A percentile compares a stretch with the other conserved stretches of the same genome.
phyloP scores from a whole-genome alignment of 2,329 filamentous ascomycete genomes.

The Cytospora schulzeri region DNA sequence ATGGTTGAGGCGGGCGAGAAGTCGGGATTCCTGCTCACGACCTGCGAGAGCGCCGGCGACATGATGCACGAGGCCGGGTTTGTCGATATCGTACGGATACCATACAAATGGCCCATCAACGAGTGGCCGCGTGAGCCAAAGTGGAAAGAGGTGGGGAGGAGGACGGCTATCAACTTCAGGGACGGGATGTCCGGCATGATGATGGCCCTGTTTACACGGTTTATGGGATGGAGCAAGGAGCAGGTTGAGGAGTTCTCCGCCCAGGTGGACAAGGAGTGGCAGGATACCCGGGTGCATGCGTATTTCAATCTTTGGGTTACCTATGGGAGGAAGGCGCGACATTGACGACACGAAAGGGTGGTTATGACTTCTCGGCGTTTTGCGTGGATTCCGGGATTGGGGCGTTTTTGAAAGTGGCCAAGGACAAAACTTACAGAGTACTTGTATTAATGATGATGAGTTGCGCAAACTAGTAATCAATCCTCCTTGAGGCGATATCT shows the following conservation, averaged over 20 bases:
- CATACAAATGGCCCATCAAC: conserved; percentile 31
- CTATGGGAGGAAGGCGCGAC: conserved; percentile 34
- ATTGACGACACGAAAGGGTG: neutral
- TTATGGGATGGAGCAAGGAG: conserved; percentile 30
- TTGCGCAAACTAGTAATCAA: neutral
- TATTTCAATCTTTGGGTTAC: conserved; percentile 36
- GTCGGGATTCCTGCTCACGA: conserved; percentile 35
- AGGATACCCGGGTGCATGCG: conserved; percentile 34
- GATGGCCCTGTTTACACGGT: conserved; percentile 31
- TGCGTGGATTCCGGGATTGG: neutral
- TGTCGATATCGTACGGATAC: conserved; percentile 28
- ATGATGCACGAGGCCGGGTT: conserved; percentile 30
- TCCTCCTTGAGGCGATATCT: neutral
- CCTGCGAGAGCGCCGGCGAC: conserved; percentile 35
- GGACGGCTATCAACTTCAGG: conserved; percentile 26
- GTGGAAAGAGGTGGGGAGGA: conserved; percentile 29
- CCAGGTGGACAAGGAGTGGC: conserved; percentile 33
- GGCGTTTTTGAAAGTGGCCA: neutral
- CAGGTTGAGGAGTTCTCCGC: conserved; percentile 32
- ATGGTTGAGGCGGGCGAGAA: conserved; percentile 36
- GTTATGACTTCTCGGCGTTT: neutral
- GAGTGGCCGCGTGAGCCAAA: conserved; percentile 31
- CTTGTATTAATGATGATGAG: neutral
- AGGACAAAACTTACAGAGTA: neutral
- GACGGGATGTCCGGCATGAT: conserved; percentile 30